Percentiles rank a stretch among this genome's conserved stretches.
Conservation (phyloP, 331 rosid genomes). For the Malus hybrid region DNA sequence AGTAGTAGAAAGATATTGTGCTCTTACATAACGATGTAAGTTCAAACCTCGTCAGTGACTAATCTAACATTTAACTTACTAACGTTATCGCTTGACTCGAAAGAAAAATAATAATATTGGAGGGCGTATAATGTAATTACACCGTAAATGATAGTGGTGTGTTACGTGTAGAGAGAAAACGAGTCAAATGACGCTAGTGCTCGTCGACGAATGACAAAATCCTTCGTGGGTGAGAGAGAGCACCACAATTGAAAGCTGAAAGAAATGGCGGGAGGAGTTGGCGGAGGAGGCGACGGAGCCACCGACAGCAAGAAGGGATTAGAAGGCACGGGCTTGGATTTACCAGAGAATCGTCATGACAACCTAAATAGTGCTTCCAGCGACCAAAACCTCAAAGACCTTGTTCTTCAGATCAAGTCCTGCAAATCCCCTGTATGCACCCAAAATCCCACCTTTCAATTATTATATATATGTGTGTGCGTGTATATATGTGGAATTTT, state of each 20-base stretch:
- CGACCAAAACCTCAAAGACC: slow-evolving; percentile 38
- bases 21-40: too few species aligned
- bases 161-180: too few species aligned
- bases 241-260: background rate
- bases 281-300: slow-evolving; percentile 5
- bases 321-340: slow-evolving; percentile 32
- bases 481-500: background rate
- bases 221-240: background rate
- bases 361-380: slow-evolving; percentile 58
- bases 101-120: too few species aligned
- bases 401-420: slow-evolving; percentile 61
- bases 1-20: too few species aligned
- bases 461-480: background rate
- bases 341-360: slow-evolving; percentile 36
- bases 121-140: too few species aligned
- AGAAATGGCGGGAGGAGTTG: slow-evolving; percentile 5
- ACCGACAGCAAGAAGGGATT: slow-evolving; percentile 28
- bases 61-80: too few species aligned
- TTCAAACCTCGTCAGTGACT: too few species aligned
- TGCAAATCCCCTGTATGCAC: slow-evolving; percentile 61
- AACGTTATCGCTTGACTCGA: too few species aligned
- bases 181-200: too few species aligned
- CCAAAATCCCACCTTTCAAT: background rate
- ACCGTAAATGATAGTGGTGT: too few species aligned
- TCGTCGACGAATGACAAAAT: too few species aligned